Conservation (phyloP, 2,329 filamentous ascomycete genomes). For the Trichoderma lentiforme region DNA sequence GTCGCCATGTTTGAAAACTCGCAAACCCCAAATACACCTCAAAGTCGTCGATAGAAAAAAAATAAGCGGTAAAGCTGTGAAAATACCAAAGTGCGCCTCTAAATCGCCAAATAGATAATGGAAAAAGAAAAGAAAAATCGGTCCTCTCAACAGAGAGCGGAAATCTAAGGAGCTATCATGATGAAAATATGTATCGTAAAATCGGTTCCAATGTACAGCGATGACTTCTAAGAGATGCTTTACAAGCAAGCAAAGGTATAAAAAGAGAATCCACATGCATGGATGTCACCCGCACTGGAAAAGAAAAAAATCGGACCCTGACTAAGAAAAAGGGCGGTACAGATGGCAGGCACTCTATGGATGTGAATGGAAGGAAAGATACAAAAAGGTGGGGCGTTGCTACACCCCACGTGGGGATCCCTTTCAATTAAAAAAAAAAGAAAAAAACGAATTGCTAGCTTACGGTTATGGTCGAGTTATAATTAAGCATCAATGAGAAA, state of each 20-base stretch:
- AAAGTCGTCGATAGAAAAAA: background rate
- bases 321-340: background rate
- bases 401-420: conserved; percentile 10
- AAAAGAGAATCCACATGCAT: background rate
- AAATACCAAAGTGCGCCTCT: background rate
- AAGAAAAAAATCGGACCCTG: background rate
- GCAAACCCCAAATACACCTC: background rate
- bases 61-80: background rate
- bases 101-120: background rate
- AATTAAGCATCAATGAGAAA: background rate
- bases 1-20: conserved; percentile 26
- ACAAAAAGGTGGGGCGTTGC: background rate
- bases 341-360: background rate
- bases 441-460: background rate
- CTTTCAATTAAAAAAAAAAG: background rate
- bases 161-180: conserved; percentile 9
- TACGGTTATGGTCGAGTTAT: too few species aligned
- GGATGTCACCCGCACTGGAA: conserved; percentile 2
- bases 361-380: background rate
- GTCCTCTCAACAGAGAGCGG: background rate
- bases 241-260: background rate
- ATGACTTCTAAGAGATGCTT: background rate
- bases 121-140: background rate
- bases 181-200: background rate
- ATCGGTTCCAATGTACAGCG: background rate